Conservation (phyloP, 139 green algal genomes). For the Diplosphaera chodatii region DNA sequence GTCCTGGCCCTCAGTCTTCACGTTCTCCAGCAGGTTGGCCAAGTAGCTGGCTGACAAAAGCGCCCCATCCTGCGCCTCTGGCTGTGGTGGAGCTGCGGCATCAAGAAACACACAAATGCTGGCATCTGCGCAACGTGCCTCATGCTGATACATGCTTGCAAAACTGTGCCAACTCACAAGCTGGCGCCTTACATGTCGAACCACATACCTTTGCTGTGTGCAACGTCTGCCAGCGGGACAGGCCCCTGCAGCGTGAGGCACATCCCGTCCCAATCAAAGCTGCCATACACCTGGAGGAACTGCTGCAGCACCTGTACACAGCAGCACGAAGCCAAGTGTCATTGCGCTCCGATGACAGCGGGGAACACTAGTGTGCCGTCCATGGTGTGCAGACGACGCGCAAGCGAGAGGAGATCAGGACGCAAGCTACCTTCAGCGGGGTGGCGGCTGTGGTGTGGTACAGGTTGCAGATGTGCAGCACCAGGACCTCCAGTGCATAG, state of each 20-base stretch:
- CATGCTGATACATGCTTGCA: not conserved
- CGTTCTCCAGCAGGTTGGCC: slow-evolving; percentile 20
- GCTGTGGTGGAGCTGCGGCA: not conserved
- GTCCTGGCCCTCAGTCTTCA: slow-evolving; percentile 9
- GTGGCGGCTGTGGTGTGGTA: slow-evolving; percentile 57
- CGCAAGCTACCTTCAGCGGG: slow-evolving; percentile 60
- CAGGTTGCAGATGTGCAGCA: slow-evolving; percentile 92
- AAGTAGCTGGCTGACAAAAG: slow-evolving; percentile 26
- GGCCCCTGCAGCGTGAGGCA: slow-evolving; percentile 76
- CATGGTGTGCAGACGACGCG: too few species aligned
- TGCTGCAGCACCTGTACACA: slow-evolving; percentile 73
- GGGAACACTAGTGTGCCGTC: too few species aligned
- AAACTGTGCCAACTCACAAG: too few species aligned
- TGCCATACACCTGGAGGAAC: slow-evolving; percentile 80
- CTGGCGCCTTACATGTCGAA: too few species aligned
- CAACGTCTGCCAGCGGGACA: slow-evolving; percentile 41
- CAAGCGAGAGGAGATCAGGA: too few species aligned
- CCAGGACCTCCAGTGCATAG: slow-evolving; percentile 93
- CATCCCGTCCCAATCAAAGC: slow-evolving; percentile 85
- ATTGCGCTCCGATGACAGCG: too few species aligned
- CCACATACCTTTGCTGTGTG: slow-evolving; percentile 27
- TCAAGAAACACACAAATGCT: not conserved
- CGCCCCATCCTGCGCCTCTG: not conserved
- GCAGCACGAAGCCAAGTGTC: not conserved
- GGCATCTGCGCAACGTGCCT: slow-evolving; percentile 6